Evolutionary conservation across 768 basidiomycete genomes (phyloP), one percentile per base, ranked within the genome.

Genomic region (Mrakia frigida): DNA sequence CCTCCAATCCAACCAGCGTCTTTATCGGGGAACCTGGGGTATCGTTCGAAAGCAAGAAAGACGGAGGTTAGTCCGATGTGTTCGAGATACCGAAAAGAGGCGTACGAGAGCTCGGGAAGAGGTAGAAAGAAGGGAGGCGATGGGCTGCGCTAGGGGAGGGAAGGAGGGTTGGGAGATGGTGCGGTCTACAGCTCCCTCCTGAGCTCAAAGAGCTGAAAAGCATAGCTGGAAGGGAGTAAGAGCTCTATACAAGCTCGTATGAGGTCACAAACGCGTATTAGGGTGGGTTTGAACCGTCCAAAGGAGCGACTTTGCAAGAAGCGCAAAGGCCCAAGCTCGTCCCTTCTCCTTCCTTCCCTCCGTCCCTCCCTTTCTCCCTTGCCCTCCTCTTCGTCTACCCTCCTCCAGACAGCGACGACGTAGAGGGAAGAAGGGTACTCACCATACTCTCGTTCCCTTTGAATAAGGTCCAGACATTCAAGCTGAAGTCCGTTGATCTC

Each of bases 1-100:
- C 91, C 94, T 60, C 92, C 92, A 80, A 96, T 87, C 94, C 94
- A 97, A 78, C 93, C 93, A 79, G 91, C 89, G 78, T 96, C 94
- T 84, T 92, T 94, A 86, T 96, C 93, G 79, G 93, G 89, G 81
- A 95, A 94, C 94, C 83, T 78, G 39, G 10, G 3, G 41, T 7
- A 61, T 50, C 46, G 18, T 18, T 21, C 2, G 43, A 46, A 39
- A 35, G n/a, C 21, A 11, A 18, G 43, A 6, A 53, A 46, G 35
- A n/a, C 1, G 33, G 28, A 39, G 28, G 37, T 52, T 50, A 39
- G 52, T 7, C n/a, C n/a, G n/a, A 28, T 50, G 39, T n/a, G 56
- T 25, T 56, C 14, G 41, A 50, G 33, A n/a, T 21, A 18, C 46
- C 9, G 13, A 21, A 2, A 50, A 23, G 46, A n/a, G 70, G 13